Percentiles rank a stretch among this genome's conserved stretches.
These are phyloP conservation scores for Cyberlindnera galapagoensis DNA, from an alignment of 805 yeast genomes.

Conservation along the genomic window DNA sequence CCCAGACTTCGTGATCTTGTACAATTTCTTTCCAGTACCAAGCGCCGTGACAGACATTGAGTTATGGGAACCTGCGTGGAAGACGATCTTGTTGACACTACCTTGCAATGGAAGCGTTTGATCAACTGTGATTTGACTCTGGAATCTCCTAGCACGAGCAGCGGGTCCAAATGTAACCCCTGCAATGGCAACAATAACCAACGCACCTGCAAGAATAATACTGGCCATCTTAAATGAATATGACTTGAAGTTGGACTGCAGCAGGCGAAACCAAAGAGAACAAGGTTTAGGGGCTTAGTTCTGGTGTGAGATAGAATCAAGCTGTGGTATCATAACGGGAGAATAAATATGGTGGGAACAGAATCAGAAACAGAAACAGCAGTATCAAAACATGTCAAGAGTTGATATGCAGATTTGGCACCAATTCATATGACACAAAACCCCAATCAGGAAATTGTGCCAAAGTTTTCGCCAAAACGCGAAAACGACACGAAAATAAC, in stretches of 20 bases:
- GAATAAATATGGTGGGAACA: background rate
- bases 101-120: conserved; percentile 10
- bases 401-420: too few species aligned
- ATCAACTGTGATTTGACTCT: conserved; percentile 4
- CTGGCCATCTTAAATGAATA: too few species aligned
- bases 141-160: too few species aligned
- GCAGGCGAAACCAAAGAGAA: too few species aligned
- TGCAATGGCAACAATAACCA: too few species aligned
- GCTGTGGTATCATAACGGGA: conserved; percentile 3
- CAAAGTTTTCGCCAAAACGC: conserved; percentile 2
- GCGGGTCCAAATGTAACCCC: too few species aligned
- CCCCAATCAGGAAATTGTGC: too few species aligned
- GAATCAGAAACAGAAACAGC: background rate
- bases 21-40: conserved; percentile 8
- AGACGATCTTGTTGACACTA: conserved; percentile 4
- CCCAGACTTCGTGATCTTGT: conserved; percentile 10
- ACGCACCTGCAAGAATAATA: too few species aligned
- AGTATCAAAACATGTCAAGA: background rate
- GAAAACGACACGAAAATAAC: conserved; percentile 1
- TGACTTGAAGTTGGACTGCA: too few species aligned
- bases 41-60: conserved; percentile 5
- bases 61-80: conserved; percentile 5
- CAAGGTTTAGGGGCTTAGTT: too few species aligned
- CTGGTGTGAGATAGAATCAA: too few species aligned
- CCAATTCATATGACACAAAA: conserved; percentile 3